Base-by-base conservation (phyloP, 2,329 filamentous ascomycete genomes). In the Plenodomus lindquistii region DNA sequence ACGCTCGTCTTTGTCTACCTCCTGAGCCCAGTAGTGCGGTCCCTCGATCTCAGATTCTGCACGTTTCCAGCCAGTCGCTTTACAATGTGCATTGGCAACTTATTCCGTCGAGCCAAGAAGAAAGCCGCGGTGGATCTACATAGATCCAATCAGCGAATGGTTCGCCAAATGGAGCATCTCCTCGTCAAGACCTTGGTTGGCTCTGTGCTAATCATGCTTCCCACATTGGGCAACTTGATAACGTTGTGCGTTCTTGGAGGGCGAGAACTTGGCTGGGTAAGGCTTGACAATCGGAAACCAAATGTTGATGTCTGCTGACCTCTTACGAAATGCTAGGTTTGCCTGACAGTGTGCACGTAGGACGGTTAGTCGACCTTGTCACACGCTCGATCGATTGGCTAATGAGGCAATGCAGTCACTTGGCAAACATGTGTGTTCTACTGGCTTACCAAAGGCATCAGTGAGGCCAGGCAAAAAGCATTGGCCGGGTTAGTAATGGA, bases 1-100 rank as follows among this genome's bases (percentile, higher is more conserved):
- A 76, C 74, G 1, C 57, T 52, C 2, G 59, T 71, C 4, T 76
- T 77, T 41, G 48, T 75, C 37, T 65, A 66, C 22, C 65, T 75
- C 4, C 52, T 76, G 1, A 56, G 60, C 15, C 72, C 69, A 0
- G 41, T 70, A 18, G 43, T 70, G n/a, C 52, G 52, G 2, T 63
- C 60, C 9, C 40, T 56, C 5, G 2, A 54, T 24, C 5, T 36
- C 50, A 3, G 19, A 44, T 0, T 44, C 51, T 13, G 48, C 15
- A 39, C 27, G 2, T 46, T 57, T 15, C 48, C 55, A 6, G 43
- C 50, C 10, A 63, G 44, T n/a, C 50, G 49, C 15, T 44, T 65
- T 19, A 48, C 49, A 3, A 46, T 45, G 16, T 52, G 52, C 7
- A 38, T 66, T 24, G 56, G 57, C n/a, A 46, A 41, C 4, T 16